phyloP scores from a whole-genome alignment of 805 yeast genomes.

The Zygotorulaspora florentina region DNA sequence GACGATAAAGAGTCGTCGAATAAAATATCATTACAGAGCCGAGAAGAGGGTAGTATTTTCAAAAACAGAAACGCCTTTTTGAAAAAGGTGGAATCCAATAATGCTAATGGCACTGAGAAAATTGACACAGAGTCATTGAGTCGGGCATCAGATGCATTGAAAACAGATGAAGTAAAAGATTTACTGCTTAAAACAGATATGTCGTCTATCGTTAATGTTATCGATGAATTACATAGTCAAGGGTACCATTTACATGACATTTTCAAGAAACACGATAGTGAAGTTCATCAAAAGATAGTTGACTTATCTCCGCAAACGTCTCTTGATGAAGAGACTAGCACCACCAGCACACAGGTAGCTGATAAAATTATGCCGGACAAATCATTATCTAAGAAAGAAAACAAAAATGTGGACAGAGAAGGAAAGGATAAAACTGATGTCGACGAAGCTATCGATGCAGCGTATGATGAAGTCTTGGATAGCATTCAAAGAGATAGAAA shows the following conservation, averaged over 20 bases:
- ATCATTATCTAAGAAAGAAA: not conserved
- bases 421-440: slow-evolving; percentile 17
- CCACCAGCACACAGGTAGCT: not conserved
- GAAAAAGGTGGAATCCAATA: slow-evolving; percentile 11
- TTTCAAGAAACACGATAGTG: slow-evolving; percentile 28
- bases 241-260: slow-evolving; percentile 41
- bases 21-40: slow-evolving; percentile 11
- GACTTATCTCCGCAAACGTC: slow-evolving; percentile 7
- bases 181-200: slow-evolving; percentile 39
- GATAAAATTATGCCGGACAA: not conserved
- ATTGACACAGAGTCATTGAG: slow-evolving; percentile 25
- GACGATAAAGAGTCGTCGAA: slow-evolving; percentile 17
- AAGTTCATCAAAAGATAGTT: slow-evolving; percentile 7
- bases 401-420: not conserved
- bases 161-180: slow-evolving; percentile 38
- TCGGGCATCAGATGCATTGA: slow-evolving; percentile 30
- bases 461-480: slow-evolving; percentile 41
- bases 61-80: slow-evolving; percentile 19
- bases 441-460: slow-evolving; percentile 34
- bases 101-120: slow-evolving; percentile 9
- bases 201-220: slow-evolving; percentile 36
- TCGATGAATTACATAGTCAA: slow-evolving; percentile 38
- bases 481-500: slow-evolving; percentile 32
- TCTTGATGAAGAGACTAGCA: not conserved
- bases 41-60: slow-evolving; percentile 29